Base-by-base conservation (phyloP, 2,329 filamentous ascomycete genomes). In the Periglandula ipomoeae region DNA sequence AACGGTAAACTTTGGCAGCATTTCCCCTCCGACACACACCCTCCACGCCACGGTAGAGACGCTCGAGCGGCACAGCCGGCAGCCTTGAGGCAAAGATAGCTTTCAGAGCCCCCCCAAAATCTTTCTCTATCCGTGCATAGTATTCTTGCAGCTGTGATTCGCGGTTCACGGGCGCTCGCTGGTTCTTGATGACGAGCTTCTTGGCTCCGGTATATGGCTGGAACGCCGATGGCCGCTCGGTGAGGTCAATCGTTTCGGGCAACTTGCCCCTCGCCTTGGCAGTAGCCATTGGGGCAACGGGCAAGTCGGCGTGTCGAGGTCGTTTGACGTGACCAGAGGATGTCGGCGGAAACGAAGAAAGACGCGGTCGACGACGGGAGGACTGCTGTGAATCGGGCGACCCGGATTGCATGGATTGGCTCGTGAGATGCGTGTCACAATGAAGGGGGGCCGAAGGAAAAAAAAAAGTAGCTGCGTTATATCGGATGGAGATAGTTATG, bases 171-270 rank as follows among this genome's bases (percentile, higher is more conserved):
- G 75, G 75, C 1, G 78, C 76, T 51, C 85, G 82, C 54, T 96
- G 76, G 63, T 96, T 97, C 77, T 95, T 95, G 59, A 98, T 87
- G n/a, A 91, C 79, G 41, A 98, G 78, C 67, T 85, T 90, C 73
- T 85, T 90, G 19, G 88, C 83, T 27, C 89, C 89, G 10, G 76
- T 74, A 59, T 87, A 81, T 11, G 88, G 83, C 56, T 85, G 86
- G 61, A 90, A 87, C 45, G 70, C 66, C 30, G 67, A 63, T 19
- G 65, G 60, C 22, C 52, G 55, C 50, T 59, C 57, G 39, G 64
- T 63, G 35, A 64, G 57, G 51, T 70, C 66, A 50, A 66, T 53
- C 20, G 59, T 60, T 48, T 70, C 66, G 54, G 65, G 67, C 45
- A 67, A 58, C 58, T 69, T 70, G 55, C 66, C 68, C 58, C 62